phyloP scores from a whole-genome alignment of 306 rosid species.

The Datisca glomerata region DNA sequence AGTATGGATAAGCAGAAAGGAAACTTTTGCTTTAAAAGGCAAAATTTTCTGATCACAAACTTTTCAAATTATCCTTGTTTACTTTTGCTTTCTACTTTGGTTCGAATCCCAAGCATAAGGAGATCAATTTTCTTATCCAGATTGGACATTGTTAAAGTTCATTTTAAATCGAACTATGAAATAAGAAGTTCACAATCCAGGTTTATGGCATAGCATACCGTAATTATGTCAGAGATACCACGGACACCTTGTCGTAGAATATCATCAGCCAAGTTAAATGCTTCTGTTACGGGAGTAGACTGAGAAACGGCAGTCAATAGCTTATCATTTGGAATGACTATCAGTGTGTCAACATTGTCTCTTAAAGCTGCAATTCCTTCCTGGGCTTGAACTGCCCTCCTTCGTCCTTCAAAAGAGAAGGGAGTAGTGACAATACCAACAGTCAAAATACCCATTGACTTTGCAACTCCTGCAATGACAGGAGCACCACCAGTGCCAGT shows the following conservation, averaged over 20 bases:
- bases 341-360: constrained; percentile 90
- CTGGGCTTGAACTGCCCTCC: constrained; percentile 98
- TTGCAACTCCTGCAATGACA: constrained; percentile 85
- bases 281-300: constrained; percentile 97
- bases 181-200: too few relatives aligned
- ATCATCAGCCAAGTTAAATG: constrained; percentile 96
- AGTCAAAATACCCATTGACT: constrained; percentile 94
- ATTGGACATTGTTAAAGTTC: not conserved
- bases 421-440: constrained; percentile 99
- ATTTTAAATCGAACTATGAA: constrained; percentile 1
- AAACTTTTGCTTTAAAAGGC: too few relatives aligned
- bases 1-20: too few relatives aligned
- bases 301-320: constrained; percentile 90
- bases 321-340: constrained; percentile 98
- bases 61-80: too few relatives aligned
- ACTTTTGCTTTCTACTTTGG: too few relatives aligned
- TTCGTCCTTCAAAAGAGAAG: constrained; percentile 94
- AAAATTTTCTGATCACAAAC: too few relatives aligned
- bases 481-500: constrained; percentile 99
- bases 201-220: constrained; percentile 71
- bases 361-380: constrained; percentile 98
- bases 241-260: constrained; percentile 99
- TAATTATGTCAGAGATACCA: constrained; percentile 96
- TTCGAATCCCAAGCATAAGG: too few relatives aligned
- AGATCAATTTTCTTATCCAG: not conserved